Conservation (phyloP, 2,329 filamentous ascomycete species). For the Lecanosticta acicola region DNA sequence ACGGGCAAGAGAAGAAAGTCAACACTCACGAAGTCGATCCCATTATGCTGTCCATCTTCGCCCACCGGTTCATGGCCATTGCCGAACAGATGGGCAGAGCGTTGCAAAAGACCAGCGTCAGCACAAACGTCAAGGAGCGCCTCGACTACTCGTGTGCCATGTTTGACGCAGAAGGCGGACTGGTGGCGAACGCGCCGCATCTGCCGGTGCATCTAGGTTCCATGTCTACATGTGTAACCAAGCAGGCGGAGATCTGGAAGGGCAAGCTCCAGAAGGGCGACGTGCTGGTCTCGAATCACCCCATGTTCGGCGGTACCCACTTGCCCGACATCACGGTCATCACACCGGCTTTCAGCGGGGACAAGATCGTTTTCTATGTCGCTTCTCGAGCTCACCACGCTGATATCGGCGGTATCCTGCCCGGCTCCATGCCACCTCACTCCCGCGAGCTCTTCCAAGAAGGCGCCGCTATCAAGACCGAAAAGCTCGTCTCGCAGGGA, state of each 20-base stretch:
- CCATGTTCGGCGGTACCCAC: slow-evolving; percentile 78
- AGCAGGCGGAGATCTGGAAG: slow-evolving; percentile 74
- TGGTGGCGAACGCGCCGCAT: slow-evolving; percentile 75
- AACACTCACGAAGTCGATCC: slow-evolving; percentile 60
- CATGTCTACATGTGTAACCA: slow-evolving; percentile 77
- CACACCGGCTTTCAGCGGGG: slow-evolving; percentile 70
- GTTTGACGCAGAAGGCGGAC: slow-evolving; percentile 67
- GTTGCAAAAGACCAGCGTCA: slow-evolving; percentile 73
- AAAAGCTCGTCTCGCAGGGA: slow-evolving; percentile 69
- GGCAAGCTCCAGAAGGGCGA: slow-evolving; percentile 72
- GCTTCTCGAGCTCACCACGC: slow-evolving; percentile 76
- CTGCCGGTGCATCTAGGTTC: slow-evolving; percentile 75
- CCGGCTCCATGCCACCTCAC: slow-evolving; percentile 76
- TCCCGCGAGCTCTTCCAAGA: slow-evolving; percentile 57
- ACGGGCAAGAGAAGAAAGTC: slow-evolving; percentile 42
- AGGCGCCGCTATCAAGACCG: slow-evolving; percentile 51
- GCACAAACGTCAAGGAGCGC: slow-evolving; percentile 74
- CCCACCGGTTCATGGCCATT: slow-evolving; percentile 78
- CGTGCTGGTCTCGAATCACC: slow-evolving; percentile 78
- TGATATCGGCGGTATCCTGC: slow-evolving; percentile 77
- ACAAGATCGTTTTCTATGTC: slow-evolving; percentile 75
- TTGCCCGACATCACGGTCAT: slow-evolving; percentile 77
- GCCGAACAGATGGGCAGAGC: slow-evolving; percentile 79
- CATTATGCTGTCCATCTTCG: slow-evolving; percentile 72
- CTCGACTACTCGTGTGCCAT: slow-evolving; percentile 79